Base-by-base conservation (phyloP, 768 basidiomycete species). In the Tylopilus balloui region DNA sequence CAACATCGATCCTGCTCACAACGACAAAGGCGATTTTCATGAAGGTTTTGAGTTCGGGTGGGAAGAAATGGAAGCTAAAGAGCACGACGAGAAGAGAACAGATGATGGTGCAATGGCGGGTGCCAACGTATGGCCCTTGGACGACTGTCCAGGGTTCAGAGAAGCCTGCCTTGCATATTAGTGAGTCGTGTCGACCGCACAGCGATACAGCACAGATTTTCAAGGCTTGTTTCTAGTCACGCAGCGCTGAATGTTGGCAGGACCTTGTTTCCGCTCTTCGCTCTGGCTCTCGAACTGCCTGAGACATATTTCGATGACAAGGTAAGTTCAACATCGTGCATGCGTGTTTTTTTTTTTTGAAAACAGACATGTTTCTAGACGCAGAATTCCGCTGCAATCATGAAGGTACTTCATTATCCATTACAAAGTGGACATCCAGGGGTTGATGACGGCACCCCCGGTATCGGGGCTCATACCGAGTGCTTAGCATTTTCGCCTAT, bases 31-130 rank as follows among this genome's bases (percentile, higher is more conserved):
- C 1, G 93, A 97, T 62, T 67, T 94, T 46, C 90, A 94, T 61
- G 92, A 97, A 64, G 92, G 86, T 3, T 95, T 93, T 64, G 86
- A 92, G 57, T 75, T 95, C 48, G 89, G 90, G 3, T 84, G 80
- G 76, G 86, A 91, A 61, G 67, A 72, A 21, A 61, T 77, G 0
- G 57, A 71, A 11, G 48, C 58, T 8, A 61, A 61, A 48, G 47
- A 25, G 0, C 28, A 54, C 21, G 61, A 68, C 51, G 56, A 63
- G 42, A 58, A 67, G 38, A 57, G 64, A 50, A 32, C 57, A 28
- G 59, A 74, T 7, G 73, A 76, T 36, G 84, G 85, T 12, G 72
- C 69, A 5, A 85, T 89, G 81, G 69, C 77, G 10, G 85, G 81
- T 1, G 79, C 75, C 6, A 93, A 94, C 56, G 76, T 86, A 38